phyloP scores from a whole-genome alignment of 495 filamentous ascomycete species.

The Neurospora tetrasperma region DNA sequence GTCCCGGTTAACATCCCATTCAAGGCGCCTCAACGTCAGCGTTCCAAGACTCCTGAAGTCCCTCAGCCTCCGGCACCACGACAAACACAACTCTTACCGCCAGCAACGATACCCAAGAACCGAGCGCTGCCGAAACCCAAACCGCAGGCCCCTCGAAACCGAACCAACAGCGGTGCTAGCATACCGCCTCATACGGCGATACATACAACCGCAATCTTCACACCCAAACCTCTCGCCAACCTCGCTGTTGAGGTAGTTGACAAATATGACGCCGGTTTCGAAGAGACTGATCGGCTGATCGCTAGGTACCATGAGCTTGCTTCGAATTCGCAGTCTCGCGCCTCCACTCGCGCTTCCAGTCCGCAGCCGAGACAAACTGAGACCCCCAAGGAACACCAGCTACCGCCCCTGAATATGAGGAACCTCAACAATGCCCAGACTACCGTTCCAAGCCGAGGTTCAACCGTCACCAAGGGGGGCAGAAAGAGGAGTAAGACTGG shows the following conservation, averaged over 20 bases:
- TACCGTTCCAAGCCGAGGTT: background rate
- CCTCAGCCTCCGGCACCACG: background rate
- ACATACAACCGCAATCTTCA: background rate
- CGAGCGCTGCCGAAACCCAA: background rate
- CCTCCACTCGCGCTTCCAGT: background rate
- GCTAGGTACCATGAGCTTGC: conserved; percentile 6
- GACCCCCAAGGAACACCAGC: background rate
- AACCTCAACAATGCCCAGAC: background rate
- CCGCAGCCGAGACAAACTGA: background rate
- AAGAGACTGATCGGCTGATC: conserved; percentile 12
- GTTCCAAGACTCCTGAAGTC: background rate
- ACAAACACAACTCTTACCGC: background rate
- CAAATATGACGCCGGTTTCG: background rate
- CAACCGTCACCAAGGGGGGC: background rate
- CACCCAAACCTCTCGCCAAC: background rate
- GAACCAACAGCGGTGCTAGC: background rate
- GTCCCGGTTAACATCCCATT: background rate
- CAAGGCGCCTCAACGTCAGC: background rate
- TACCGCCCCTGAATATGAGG: conserved; percentile 5
- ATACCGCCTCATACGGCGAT: background rate
- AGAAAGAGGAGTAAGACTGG: background rate
- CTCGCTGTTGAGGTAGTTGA: background rate
- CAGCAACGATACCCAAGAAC: background rate
- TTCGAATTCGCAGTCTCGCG: background rate
- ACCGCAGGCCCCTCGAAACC: background rate